phyloP scores from a whole-genome alignment of 345 rosid species.

The Eucalyptus brandiana region DNA sequence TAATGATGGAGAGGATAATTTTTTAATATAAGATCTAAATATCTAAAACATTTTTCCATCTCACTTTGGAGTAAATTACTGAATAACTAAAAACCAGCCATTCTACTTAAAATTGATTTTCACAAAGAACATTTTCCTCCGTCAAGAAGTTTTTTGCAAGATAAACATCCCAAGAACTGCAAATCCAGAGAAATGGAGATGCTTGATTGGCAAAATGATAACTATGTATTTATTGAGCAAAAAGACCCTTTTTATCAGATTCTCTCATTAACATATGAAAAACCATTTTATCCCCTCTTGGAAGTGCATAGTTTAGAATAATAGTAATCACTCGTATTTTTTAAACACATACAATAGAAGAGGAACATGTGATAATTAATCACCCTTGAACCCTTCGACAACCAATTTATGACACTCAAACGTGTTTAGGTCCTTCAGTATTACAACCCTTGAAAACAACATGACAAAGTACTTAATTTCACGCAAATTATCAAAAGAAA shows the following conservation, averaged over 20 bases:
- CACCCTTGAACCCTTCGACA: not conserved
- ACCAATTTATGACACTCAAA: not conserved
- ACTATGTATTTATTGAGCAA: not conserved
- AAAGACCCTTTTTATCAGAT: not conserved
- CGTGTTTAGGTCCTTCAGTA: not conserved
- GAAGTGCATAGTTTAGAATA: not conserved
- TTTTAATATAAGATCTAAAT: not conserved
- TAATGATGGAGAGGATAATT: not conserved
- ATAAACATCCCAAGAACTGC: not conserved
- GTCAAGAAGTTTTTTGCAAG: not conserved
- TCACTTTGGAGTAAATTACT: not conserved
- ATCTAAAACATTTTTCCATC: not conserved
- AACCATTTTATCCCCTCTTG: not conserved
- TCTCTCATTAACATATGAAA: not conserved
- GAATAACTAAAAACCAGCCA: not conserved
- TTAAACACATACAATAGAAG: not conserved
- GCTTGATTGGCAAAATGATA: not conserved
- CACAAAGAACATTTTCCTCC: no score
- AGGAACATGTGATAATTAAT: not conserved
- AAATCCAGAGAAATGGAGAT: not conserved
- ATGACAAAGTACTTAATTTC: not conserved
- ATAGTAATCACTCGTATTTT: not conserved
- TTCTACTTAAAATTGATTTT: no score
- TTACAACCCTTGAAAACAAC: not conserved
- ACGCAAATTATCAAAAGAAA: not conserved